phyloP scores from a whole-genome alignment of 2,329 filamentous ascomycete species.

The Trichoderma arundinaceum region DNA sequence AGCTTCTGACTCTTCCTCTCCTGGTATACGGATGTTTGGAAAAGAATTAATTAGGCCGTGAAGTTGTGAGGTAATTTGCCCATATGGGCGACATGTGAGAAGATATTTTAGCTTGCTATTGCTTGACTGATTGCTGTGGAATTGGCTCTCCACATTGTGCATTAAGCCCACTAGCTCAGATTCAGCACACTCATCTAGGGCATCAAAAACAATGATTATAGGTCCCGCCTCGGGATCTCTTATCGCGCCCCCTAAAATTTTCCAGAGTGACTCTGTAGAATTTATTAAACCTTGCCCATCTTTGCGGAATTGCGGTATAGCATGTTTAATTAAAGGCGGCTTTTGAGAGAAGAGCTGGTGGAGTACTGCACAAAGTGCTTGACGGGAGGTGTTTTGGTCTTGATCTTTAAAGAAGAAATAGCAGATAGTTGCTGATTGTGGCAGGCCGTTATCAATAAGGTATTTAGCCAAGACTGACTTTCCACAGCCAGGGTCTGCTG shows the following conservation, averaged over 20 bases:
- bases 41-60: conserved; percentile 33
- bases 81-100: conserved; percentile 46
- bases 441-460: conserved; percentile 42
- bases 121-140: neutral
- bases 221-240: conserved; percentile 40
- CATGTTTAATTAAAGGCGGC: conserved; percentile 44
- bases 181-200: too few species aligned
- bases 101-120: conserved; percentile 42
- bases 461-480: conserved; percentile 48
- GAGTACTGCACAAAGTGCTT: conserved; percentile 49
- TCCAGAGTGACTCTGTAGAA: conserved; percentile 42
- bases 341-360: conserved; percentile 47
- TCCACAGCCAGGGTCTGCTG: conserved; percentile 49
- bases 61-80: conserved; percentile 39
- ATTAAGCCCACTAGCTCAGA: conserved; percentile 38
- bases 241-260: conserved; percentile 40
- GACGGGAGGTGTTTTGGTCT: conserved; percentile 44
- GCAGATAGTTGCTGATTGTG: conserved; percentile 41
- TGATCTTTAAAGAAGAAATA: conserved; percentile 54
- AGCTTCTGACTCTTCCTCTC: conserved; percentile 44
- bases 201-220: conserved; percentile 46
- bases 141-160: conserved; percentile 27
- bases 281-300: conserved; percentile 40
- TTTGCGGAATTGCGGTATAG: conserved; percentile 37
- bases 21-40: conserved; percentile 44